A percentile compares a stretch with the other conserved stretches of the same genome.
These are phyloP conservation scores for Solanum neorickii DNA, from an alignment of 257 asterid species.

Conservation along the genomic window DNA sequence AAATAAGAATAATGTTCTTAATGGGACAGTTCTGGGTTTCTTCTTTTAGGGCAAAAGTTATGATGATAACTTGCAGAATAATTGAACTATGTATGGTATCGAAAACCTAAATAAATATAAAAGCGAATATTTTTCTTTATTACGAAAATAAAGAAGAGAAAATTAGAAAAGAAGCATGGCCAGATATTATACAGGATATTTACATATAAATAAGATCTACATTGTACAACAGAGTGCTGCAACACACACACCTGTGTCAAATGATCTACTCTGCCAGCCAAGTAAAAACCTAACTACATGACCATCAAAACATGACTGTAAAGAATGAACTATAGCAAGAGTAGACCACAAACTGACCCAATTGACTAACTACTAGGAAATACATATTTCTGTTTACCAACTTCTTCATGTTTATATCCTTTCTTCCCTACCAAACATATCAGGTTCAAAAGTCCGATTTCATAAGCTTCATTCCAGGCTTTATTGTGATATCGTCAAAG, in stretches of 20 bases:
- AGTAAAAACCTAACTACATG: not conserved
- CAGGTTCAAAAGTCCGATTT: conserved; percentile 25
- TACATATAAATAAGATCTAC: not conserved
- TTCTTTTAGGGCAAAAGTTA: too few relatives aligned
- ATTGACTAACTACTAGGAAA: not conserved
- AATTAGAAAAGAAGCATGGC: not conserved
- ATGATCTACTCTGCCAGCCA: not conserved
- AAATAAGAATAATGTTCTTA: too few relatives aligned
- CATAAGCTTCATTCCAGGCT: conserved; percentile 29
- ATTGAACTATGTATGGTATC: not conserved
- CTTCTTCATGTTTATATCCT: not conserved
- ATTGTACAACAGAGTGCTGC: conserved; percentile 4
- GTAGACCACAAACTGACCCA: not conserved
- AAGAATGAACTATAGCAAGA: not conserved
- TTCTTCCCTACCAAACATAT: not conserved
- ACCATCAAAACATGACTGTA: not conserved
- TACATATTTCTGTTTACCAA: not conserved
- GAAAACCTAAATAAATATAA: not conserved
- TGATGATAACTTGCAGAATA: not conserved
- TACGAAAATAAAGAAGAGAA: not conserved
- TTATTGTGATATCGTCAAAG: conserved; percentile 23
- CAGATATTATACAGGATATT: not conserved
- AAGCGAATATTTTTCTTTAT: not conserved
- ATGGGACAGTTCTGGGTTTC: too few relatives aligned
- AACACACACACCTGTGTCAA: not conserved